phyloP scores from a whole-genome alignment of 768 basidiomycete species.

The Tylopilus sp. region DNA sequence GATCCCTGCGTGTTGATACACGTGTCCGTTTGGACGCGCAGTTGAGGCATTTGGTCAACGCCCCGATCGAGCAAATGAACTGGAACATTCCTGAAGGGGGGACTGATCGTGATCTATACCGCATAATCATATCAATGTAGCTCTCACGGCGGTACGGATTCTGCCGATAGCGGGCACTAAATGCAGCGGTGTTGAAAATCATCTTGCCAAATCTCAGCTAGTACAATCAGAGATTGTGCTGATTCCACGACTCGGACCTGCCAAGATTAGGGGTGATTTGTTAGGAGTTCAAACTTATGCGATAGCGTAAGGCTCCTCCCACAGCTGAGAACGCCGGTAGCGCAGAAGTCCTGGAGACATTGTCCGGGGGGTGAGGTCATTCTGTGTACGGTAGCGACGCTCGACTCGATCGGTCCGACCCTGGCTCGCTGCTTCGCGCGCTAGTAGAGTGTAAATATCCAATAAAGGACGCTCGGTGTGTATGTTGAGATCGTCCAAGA shows the following conservation, averaged over 20 bases:
- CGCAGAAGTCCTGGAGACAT: slow-evolving; percentile 2
- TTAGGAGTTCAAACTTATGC: slow-evolving; percentile 2
- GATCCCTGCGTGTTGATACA: slow-evolving; percentile 20
- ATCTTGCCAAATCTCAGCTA: slow-evolving; percentile 22
- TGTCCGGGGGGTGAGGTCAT: neutral
- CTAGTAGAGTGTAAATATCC: slow-evolving; percentile 4
- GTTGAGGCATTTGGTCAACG: slow-evolving; percentile 17
- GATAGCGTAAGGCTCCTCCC: slow-evolving; percentile 1
- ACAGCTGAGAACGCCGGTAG: neutral
- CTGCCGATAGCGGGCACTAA: slow-evolving; percentile 19
- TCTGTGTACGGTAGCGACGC: slow-evolving; percentile 3
- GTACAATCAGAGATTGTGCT: slow-evolving; percentile 20
- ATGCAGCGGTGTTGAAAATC: slow-evolving; percentile 19
- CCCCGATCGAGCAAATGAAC: slow-evolving; percentile 21
- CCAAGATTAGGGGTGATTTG: slow-evolving; percentile 3
- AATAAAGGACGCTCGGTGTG: slow-evolving; percentile 3
- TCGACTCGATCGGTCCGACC: slow-evolving; percentile 18
- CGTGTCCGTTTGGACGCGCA: slow-evolving; percentile 18
- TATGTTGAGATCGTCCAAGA: slow-evolving; percentile 11
- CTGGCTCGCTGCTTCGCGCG: slow-evolving; percentile 6
- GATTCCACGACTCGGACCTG: slow-evolving; percentile 17
- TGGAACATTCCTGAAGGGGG: slow-evolving; percentile 17
- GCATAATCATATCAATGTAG: slow-evolving; percentile 20
- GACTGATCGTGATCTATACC: slow-evolving; percentile 22
- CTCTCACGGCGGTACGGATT: slow-evolving; percentile 28